Base-by-base conservation (phyloP, 805 yeast genomes). In the Starmera dryadoides region DNA sequence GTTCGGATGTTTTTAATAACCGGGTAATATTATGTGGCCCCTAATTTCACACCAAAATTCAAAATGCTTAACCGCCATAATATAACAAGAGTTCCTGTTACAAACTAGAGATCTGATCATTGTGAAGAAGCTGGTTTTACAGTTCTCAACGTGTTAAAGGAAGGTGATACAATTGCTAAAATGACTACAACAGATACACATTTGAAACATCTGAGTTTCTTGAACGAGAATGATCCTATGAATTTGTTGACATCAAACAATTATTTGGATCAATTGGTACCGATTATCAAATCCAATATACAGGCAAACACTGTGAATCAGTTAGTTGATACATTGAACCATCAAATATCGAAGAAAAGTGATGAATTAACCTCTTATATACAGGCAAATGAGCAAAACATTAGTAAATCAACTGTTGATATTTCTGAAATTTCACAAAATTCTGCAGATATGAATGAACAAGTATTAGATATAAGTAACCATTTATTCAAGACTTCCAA, bases 191-290 rank as follows among this genome's bases (percentile, higher is more conserved):
- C 16, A 6, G 30, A 28, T 28, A 28, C 16, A 6, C 6, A 11
- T 28, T 15, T 28, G 16, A 37, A 37, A 30, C 30, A 47, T 36
- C 42, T 51, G 18, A 40, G 40, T 14, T 50, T 48, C 21, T 17
- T 52, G 17, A 49, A 43, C 29, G 58, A 51, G 20, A 43, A 35
- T 30, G 59, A 55, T 33, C 53, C 55, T 0, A 43, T 55, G 16
- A 49, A 45, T 6, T 41, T 50, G n/a, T 36, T 55, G 18, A 46
- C 45, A 17, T 74, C 83, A 3, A 83, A 78, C 41, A 89, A 83
- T 49, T 85, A 81, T 56, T 58, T 86, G 30, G 95, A 86, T 46
- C 86, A 84, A 56, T 69, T 87, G 42, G 83, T 86, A 2, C 94
- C 94, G 1, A 71, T 84, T 15, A 71, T 86, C 46, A 77, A 75